A percentile compares a stretch with the other conserved stretches of the same genome.
Evolutionary conservation across 441 rosid species (phyloP).

Genomic region (Gossypium davidsonii): DNA sequence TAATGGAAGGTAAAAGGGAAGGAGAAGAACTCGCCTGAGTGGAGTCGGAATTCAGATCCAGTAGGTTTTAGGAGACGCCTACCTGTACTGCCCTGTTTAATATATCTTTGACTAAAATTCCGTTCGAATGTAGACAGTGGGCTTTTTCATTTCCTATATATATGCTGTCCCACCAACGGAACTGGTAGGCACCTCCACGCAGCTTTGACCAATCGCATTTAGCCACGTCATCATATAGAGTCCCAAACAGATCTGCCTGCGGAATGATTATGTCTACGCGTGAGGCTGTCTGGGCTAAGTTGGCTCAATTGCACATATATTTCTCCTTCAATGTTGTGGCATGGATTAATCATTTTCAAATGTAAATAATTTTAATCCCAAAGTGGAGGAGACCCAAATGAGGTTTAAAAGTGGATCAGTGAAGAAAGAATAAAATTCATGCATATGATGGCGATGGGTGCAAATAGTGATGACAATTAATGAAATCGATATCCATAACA

Average conservation of each 20-base stretch:
- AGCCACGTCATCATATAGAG: background rate
- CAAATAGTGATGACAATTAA: too few relatives aligned
- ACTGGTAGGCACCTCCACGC: background rate
- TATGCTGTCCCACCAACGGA: too few relatives aligned
- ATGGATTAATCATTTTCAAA: too few relatives aligned
- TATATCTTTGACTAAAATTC: background rate
- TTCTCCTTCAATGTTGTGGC: too few relatives aligned
- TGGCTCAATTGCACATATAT: background rate
- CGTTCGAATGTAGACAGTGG: background rate
- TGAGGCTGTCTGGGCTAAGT: too few relatives aligned
- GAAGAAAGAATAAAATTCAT: too few relatives aligned
- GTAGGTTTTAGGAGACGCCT: background rate
- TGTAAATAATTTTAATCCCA: too few relatives aligned
- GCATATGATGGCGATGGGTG: too few relatives aligned
- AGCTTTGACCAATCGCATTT: background rate
- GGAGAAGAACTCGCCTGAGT: slow-evolving; percentile 2
- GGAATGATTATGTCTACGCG: too few relatives aligned
- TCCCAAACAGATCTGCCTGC: background rate
- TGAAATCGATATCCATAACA: too few relatives aligned
- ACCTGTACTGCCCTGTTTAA: background rate
- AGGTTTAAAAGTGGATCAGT: too few relatives aligned
- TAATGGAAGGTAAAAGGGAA: background rate
- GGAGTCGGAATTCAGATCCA: background rate
- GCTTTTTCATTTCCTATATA: background rate
- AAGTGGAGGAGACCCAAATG: too few relatives aligned